phyloP scores from a whole-genome alignment of 2,329 filamentous ascomycete genomes.

The Fusarium tricinctum region DNA sequence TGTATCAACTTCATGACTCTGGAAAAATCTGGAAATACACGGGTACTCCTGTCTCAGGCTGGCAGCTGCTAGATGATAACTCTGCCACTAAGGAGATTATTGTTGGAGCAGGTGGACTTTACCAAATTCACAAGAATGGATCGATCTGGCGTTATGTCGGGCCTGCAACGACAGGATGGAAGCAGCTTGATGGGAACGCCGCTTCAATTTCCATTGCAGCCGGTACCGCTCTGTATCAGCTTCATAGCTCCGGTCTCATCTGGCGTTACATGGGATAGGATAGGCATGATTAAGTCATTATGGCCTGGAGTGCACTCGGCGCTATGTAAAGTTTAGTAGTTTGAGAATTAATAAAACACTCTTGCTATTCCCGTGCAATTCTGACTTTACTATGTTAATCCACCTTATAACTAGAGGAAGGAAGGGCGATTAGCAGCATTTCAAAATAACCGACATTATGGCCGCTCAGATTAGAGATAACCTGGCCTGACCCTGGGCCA shows the following conservation, averaged over 20 bases:
- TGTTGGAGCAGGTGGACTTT: background rate
- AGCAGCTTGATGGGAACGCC: background rate
- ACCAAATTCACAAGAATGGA: background rate
- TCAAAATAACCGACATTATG: too few relatives aligned
- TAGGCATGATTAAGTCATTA: too few relatives aligned
- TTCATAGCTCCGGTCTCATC: background rate
- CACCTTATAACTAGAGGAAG: too few relatives aligned
- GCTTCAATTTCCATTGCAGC: background rate
- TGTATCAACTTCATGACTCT: background rate
- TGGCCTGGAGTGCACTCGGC: too few relatives aligned
- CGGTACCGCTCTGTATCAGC: background rate
- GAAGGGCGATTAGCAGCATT: too few relatives aligned
- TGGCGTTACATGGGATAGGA: constrained; percentile 4
- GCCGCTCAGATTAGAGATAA: too few relatives aligned
- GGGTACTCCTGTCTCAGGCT: background rate
- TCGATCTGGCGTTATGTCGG: background rate
- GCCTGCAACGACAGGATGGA: background rate
- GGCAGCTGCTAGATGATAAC: background rate
- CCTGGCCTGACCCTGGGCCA: too few relatives aligned
- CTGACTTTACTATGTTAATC: too few relatives aligned
- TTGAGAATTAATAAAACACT: too few relatives aligned
- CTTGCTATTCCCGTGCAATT: too few relatives aligned
- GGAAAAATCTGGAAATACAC: background rate
- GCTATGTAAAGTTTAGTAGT: too few relatives aligned
- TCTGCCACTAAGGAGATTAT: background rate